Evolutionary conservation across 2,329 filamentous ascomycete genomes (phyloP).

Genomic region (Daldinia sp.): DNA sequence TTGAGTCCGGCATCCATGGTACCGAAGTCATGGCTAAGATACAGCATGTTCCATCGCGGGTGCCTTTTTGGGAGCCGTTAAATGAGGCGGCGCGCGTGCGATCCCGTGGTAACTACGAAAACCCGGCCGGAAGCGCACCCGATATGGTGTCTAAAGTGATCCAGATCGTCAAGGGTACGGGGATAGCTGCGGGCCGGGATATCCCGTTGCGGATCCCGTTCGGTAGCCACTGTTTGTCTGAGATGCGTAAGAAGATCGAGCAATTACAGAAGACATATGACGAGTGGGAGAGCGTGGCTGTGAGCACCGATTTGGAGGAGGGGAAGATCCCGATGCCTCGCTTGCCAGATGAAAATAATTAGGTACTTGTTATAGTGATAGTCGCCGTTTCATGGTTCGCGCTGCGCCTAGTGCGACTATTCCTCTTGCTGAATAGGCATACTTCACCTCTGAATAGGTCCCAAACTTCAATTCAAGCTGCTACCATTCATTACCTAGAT

Average conservation of each 20-base stretch:
- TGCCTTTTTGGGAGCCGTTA: constrained; percentile 33
- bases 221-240: constrained; percentile 19
- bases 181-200: background rate
- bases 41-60: constrained; percentile 10
- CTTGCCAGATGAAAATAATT: background rate
- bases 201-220: constrained; percentile 30
- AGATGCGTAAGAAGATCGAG: constrained; percentile 18
- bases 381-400: too few relatives aligned
- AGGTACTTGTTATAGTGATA: too few relatives aligned
- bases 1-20: constrained; percentile 29
- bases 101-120: constrained; percentile 18
- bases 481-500: background rate
- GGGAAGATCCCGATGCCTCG: constrained; percentile 12
- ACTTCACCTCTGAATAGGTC: too few relatives aligned
- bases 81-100: constrained; percentile 24
- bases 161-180: constrained; percentile 27
- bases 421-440: too few relatives aligned
- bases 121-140: constrained; percentile 17
- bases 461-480: background rate
- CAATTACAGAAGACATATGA: constrained; percentile 25
- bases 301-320: constrained; percentile 22
- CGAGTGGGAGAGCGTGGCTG: constrained; percentile 27
- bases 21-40: constrained; percentile 30
- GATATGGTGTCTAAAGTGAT: constrained; percentile 27
- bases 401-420: too few relatives aligned